Evolutionary conservation across 768 basidiomycete genomes (phyloP), one percentile per base, ranked within the genome.

Genomic region (Rhodocollybia butyracea): DNA sequence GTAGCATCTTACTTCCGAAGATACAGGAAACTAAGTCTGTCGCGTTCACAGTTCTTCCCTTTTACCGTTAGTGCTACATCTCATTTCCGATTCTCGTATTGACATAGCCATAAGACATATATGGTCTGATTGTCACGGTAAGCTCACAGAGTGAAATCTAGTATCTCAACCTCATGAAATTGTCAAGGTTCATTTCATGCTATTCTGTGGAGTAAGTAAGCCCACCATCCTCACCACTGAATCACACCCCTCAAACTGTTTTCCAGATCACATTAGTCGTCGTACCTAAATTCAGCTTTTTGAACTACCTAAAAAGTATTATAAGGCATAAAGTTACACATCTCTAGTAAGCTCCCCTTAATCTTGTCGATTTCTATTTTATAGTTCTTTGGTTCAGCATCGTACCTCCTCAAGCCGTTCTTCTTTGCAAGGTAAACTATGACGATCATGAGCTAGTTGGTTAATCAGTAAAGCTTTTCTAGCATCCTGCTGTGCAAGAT

Each of bases 381-480:
- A 31, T 48, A 46, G 4, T 6, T 38, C 15, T 56, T 17, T 27
- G 31, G 27, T 42, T 17, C 48, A 86, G 84, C 55, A 65, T 87
- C 21, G 85, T 87, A 31, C 86, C 86, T 17, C 86, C 86, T 17
- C 83, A 86, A 54, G 75, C 84, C 5, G 79, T 88, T 10, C 69
- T 86, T 15, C 66, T 88, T n/a, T 83, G 82, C 75, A 88, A 88
- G 73, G 85, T 82, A 60, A 46, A 59, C 53, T 39, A 0, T 32
- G 17, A 24, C 29, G 13, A 17, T 2, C 4, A 34, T 5, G 22
- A 15, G 15, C 21, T 34, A 32, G 41, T 21, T 42, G 7, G 26
- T 30, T 48, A 46, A 27, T 11, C 34, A 48, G 15, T 31, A 52
- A 45, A 17, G 47, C 39, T 13, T 31, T 26, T 27, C 13, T 45